phyloP scores from a whole-genome alignment of 179 eudicot genomes.

The Amaranthus tricolor region DNA sequence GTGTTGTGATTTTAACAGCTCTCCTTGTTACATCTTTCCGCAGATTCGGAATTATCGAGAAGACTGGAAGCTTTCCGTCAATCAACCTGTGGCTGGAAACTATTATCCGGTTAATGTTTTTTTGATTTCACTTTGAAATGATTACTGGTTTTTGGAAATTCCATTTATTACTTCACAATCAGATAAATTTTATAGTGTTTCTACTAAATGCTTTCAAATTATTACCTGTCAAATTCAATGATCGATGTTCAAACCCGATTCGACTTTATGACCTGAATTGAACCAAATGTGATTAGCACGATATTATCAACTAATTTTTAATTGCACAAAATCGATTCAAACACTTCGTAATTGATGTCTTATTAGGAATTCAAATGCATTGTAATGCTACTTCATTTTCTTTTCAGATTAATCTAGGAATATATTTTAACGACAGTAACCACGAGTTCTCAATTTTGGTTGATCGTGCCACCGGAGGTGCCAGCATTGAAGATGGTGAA shows the following conservation, averaged over 20 bases:
- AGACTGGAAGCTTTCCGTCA: slow-evolving; percentile 74
- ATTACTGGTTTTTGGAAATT: too few relatives aligned
- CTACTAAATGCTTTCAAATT: too few relatives aligned
- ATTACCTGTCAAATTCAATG: too few relatives aligned
- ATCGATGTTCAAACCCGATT: too few relatives aligned
- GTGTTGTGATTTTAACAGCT: neutral
- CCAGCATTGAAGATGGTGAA: slow-evolving; percentile 81
- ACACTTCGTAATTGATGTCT: too few relatives aligned
- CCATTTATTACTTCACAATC: too few relatives aligned
- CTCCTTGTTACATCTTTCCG: neutral
- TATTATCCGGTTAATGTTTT: slow-evolving; percentile 72
- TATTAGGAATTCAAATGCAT: too few relatives aligned
- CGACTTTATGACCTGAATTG: too few relatives aligned
- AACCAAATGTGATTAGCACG: too few relatives aligned
- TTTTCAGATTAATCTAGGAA: slow-evolving; percentile 83
- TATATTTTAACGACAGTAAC: slow-evolving; percentile 49
- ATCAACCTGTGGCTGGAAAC: slow-evolving; percentile 84
- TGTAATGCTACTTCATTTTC: neutral
- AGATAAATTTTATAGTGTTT: too few relatives aligned
- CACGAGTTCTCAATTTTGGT: slow-evolving; percentile 83
- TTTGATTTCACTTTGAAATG: neutral
- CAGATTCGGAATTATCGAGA: slow-evolving; percentile 75
- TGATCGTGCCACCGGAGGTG: slow-evolving; percentile 90
- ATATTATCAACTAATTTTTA: too few relatives aligned
- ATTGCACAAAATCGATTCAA: too few relatives aligned